Percentiles rank a stretch among this genome's conserved stretches.
Conservation (phyloP, 371 early-diverging fungal species). For the Syncephalastrum sp. region DNA sequence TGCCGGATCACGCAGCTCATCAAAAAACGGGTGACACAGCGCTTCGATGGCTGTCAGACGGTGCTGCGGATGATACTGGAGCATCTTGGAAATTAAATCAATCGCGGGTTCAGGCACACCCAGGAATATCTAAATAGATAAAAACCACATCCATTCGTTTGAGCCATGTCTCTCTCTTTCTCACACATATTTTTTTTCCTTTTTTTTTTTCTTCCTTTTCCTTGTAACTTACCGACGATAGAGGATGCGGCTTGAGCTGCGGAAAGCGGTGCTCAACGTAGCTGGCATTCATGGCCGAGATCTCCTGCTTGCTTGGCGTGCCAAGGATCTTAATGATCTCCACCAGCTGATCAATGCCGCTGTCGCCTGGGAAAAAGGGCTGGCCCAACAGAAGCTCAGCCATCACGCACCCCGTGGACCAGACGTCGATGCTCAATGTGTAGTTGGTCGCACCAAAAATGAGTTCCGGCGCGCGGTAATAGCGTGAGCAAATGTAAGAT, state of each 20-base stretch:
- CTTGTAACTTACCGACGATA: constrained; percentile 62
- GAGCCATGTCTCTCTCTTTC: constrained; percentile 1
- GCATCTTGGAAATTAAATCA: constrained; percentile 82
- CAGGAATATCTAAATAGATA: constrained; percentile 13
- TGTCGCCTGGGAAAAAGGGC: constrained; percentile 99
- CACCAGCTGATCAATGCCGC: constrained; percentile 99
- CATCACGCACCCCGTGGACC: constrained; percentile 99
- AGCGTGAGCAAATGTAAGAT: constrained; percentile 98
- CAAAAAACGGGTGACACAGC: constrained; percentile 95
- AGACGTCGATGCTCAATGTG: constrained; percentile 89
- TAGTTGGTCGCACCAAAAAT: constrained; percentile 98
- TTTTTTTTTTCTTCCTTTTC: constrained; percentile 1
- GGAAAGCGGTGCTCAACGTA: constrained; percentile 98
- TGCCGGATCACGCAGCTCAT: constrained; percentile 86
- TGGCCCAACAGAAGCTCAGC: constrained; percentile 96
- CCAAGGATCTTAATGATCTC: constrained; percentile 99
- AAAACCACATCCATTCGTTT: not conserved
- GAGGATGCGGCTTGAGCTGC: constrained; percentile 92
- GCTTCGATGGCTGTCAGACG: constrained; percentile 93
- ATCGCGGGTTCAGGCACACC: constrained; percentile 79
- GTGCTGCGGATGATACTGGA: constrained; percentile 92
- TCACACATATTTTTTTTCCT: not conserved
- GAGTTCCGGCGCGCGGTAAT: constrained; percentile 98
- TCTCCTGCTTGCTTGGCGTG: constrained; percentile 95
- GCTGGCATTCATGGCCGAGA: constrained; percentile 94